Percentiles rank a stretch among this genome's conserved stretches.
Evolutionary conservation across 768 basidiomycete genomes (phyloP).

Genomic region (Exsudoporus frostii): DNA sequence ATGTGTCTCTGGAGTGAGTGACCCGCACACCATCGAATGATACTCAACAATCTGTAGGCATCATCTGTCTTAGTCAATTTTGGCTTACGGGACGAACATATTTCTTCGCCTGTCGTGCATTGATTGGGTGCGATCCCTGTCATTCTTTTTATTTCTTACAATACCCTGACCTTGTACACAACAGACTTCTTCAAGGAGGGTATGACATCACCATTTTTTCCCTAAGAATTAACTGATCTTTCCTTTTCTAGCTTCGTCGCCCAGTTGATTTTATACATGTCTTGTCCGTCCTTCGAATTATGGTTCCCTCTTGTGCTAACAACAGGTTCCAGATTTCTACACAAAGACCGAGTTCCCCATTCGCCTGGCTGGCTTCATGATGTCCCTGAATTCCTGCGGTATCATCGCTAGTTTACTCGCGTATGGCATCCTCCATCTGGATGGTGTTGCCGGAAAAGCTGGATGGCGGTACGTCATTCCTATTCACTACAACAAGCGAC

Average conservation of each 20-base stretch:
- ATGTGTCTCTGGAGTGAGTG: constrained; percentile 49
- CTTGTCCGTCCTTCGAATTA: constrained; percentile 38
- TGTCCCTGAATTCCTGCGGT: constrained; percentile 51
- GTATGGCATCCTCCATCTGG: constrained; percentile 49
- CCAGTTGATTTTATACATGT: constrained; percentile 59
- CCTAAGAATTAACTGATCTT: background rate
- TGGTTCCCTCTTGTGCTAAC: background rate
- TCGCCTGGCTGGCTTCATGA: constrained; percentile 70
- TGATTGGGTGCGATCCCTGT: constrained; percentile 38
- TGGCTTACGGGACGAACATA: constrained; percentile 51
- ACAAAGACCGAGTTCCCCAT: constrained; percentile 50
- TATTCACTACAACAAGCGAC: constrained; percentile 22
- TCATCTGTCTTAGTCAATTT: constrained; percentile 52
- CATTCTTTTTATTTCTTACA: background rate
- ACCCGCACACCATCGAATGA: background rate
- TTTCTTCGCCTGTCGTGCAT: constrained; percentile 47
- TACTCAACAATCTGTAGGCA: constrained; percentile 14
- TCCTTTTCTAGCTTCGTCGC: constrained; percentile 44
- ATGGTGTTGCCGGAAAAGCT: constrained; percentile 7
- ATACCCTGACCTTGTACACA: background rate
- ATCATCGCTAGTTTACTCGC: constrained; percentile 66
- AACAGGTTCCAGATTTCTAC: constrained; percentile 39
- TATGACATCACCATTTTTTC: constrained; percentile 13
- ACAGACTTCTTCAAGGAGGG: constrained; percentile 46
- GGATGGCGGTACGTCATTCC: constrained; percentile 17